These are phyloP conservation scores for Fusarium sp. DNA, from an alignment of 2,329 filamentous ascomycete species.

Conservation along the genomic window DNA sequence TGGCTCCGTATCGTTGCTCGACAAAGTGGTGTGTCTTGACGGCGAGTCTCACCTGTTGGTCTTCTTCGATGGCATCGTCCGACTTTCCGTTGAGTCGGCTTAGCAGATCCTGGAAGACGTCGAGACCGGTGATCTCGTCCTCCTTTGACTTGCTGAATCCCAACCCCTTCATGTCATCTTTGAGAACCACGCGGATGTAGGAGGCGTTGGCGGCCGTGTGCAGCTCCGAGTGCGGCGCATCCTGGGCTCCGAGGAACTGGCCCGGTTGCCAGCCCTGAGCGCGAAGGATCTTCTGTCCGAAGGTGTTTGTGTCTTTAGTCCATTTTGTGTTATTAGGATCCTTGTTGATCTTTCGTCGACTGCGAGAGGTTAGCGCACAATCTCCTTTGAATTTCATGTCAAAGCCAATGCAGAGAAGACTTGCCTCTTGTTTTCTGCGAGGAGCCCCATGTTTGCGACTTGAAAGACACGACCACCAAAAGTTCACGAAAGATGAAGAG, in stretches of 20 bases:
- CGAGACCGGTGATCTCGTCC: conserved; percentile 84
- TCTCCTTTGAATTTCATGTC: not conserved
- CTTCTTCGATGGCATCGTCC: conserved; percentile 76
- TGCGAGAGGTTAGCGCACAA: conserved; percentile 36
- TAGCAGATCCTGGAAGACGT: conserved; percentile 86
- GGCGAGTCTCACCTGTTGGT: conserved; percentile 74
- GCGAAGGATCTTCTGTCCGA: conserved; percentile 89
- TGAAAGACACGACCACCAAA: conserved; percentile 15
- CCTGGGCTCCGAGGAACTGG: conserved; percentile 79
- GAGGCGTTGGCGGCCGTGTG: conserved; percentile 85
- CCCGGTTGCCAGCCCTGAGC: conserved; percentile 93
- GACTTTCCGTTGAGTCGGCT: conserved; percentile 90
- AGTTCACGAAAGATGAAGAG: conserved; percentile 22
- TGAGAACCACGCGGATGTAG: conserved; percentile 85
- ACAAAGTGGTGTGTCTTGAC: conserved; percentile 79
- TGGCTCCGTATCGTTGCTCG: conserved; percentile 78
- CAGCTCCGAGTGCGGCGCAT: conserved; percentile 78
- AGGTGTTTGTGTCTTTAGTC: conserved; percentile 82
- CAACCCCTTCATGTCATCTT: conserved; percentile 91
- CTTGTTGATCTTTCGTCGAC: conserved; percentile 76
- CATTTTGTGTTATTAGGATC: conserved; percentile 98
- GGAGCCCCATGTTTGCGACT: conserved; percentile 50
- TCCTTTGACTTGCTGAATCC: conserved; percentile 82
- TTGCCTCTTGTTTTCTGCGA: conserved; percentile 52
- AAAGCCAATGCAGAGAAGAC: not conserved